A percentile compares a stretch with the other conserved stretches of the same genome.
Evolutionary conservation across 345 rosid genomes (phyloP).

Genomic region (Gossypium longicalyx): DNA sequence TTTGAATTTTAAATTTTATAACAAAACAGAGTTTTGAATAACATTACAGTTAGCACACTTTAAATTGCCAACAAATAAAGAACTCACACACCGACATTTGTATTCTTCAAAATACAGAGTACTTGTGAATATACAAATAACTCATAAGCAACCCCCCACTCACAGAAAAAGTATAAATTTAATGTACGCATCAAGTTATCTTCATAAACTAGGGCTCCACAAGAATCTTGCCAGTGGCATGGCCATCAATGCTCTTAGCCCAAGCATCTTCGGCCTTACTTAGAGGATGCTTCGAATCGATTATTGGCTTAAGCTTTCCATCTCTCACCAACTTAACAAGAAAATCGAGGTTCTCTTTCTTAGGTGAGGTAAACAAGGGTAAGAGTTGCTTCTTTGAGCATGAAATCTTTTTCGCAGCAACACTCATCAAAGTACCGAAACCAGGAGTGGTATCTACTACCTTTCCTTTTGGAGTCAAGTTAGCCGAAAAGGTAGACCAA

Average conservation of each 20-base stretch:
- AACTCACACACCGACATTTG: background rate
- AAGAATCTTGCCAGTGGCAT: background rate
- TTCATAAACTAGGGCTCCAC: background rate
- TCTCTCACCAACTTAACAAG: background rate
- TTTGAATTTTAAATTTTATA: background rate
- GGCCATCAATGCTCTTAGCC: background rate
- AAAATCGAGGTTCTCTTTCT: background rate
- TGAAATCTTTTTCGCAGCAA: background rate
- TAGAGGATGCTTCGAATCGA: background rate
- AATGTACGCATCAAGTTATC: no score
- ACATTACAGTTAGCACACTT: background rate
- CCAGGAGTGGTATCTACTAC: background rate
- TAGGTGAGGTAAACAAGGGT: background rate
- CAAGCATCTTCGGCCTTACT: background rate
- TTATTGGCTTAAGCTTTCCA: background rate
- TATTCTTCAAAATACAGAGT: background rate
- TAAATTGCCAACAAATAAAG: background rate
- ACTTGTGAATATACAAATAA: background rate
- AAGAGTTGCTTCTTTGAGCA: background rate
- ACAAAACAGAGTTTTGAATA: background rate
- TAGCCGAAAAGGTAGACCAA: background rate
- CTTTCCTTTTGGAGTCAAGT: background rate
- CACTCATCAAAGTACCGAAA: background rate
- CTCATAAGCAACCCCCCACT: background rate
- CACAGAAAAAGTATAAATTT: no score